Base-by-base conservation (phyloP, 306 rosid genomes). In the Rosa persica region DNA sequence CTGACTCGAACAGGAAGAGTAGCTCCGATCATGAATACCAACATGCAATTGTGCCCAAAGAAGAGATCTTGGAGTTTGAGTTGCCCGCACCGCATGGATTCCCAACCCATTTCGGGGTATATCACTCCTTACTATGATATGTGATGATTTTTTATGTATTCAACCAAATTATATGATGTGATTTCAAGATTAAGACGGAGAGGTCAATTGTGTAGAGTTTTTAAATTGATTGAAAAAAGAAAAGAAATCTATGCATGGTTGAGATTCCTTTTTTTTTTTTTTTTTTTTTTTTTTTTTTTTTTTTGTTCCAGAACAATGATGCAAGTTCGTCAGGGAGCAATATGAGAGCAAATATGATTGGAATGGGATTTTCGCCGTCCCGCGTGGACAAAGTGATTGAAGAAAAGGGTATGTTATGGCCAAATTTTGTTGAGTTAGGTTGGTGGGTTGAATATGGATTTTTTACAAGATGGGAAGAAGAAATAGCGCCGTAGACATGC, bases 281-380 rank as follows among this genome's bases (percentile, higher is more conserved):
- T 43, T 62, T 40, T 1, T 22, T 10, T 74, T 74, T 16, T 15
- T 58, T 5, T 5, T 15, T 74, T 69, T 46, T 43, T 62, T 52
- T 9, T 42, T 70, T 30, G 36, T 81, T 82, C 64, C 84, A 92
- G 97, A 87, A 83, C 73, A 84, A 84, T 74, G 85, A 68, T 47
- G 97, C 97, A 44, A 90, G 97, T 81, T 92, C 98, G 47, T 94
- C 98, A 5, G 90, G 91, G 62, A 79, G 89, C 82, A 84, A 90
- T 75, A 62, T 85, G 38, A 83, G 93, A 48, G 60, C 88, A 19
- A 89, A 87, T 82, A 87, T 95, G 69, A 79, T 89, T 49, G 98
- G 92, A 62, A 95, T 95, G 99, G 99, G 99, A 73, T 95, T 95
- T 80, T 78, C 20, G 47, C 96, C 97, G 1, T 69, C 84, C 66